Evolutionary conservation across 306 rosid species (phyloP).

Genomic region (Cucurbita maxima): DNA sequence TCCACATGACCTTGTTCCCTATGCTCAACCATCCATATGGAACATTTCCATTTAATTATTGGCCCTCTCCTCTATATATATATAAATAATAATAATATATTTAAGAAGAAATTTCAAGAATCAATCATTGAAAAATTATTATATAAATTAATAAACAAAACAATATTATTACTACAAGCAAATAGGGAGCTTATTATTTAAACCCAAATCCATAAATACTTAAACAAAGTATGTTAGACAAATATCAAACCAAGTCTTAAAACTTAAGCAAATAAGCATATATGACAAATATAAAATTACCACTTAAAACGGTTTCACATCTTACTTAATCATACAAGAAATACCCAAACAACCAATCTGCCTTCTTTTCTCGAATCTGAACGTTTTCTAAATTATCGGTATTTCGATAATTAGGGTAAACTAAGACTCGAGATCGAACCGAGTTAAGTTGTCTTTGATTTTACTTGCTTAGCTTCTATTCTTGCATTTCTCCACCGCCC

Average conservation of each 20-base stretch:
- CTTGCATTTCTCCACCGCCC: slow-evolving; percentile 86
- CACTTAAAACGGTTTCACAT: slow-evolving; percentile 4
- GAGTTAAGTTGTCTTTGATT: slow-evolving; percentile 10
- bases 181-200: not conserved
- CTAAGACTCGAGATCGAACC: slow-evolving; percentile 6
- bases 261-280: slow-evolving; percentile 16
- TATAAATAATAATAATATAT: not conserved
- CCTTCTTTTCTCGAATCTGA: not conserved
- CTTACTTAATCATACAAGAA: slow-evolving; percentile 5
- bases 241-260: not conserved
- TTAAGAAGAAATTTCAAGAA: slow-evolving; percentile 2
- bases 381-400: slow-evolving; percentile 28
- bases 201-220: slow-evolving; percentile 1
- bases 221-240: slow-evolving; percentile 3
- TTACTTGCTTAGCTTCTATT: slow-evolving; percentile 43
- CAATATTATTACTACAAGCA: slow-evolving; percentile 4
- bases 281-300: slow-evolving; percentile 15
- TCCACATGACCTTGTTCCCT: slow-evolving; percentile 69
- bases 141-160: not conserved
- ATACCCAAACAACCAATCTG: not conserved
- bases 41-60: slow-evolving; percentile 28
- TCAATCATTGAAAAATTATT: not conserved
- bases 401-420: not conserved
- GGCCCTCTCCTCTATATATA: slow-evolving; percentile 7
- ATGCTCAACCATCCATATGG: slow-evolving; percentile 13